Conservation (phyloP, 2,329 filamentous ascomycete species). For the Fusarium proliferatum region DNA sequence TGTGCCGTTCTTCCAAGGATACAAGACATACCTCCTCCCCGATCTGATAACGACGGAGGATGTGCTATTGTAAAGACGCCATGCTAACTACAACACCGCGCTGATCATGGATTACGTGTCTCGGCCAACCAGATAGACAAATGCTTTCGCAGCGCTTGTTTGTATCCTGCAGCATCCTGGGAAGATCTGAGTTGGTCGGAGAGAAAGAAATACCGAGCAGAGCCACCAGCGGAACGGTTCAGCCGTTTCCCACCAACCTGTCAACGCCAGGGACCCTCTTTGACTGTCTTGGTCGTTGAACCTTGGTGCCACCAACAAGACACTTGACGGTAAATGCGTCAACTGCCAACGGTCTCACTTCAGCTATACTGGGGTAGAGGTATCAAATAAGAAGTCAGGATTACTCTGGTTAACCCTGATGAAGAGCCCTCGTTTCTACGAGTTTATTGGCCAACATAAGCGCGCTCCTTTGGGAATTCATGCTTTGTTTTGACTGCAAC, state of each 20-base stretch:
- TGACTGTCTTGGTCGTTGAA: slow-evolving; percentile 10
- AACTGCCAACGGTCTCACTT: slow-evolving; percentile 32
- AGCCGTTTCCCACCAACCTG: slow-evolving; percentile 21
- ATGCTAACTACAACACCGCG: not conserved
- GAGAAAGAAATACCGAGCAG: slow-evolving; percentile 25
- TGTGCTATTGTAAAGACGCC: not conserved
- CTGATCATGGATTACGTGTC: slow-evolving; percentile 26
- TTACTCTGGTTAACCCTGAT: not conserved
- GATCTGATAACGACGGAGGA: not conserved
- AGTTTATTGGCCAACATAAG: slow-evolving; percentile 6
- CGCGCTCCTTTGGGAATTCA: not conserved
- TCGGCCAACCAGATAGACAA: slow-evolving; percentile 6
- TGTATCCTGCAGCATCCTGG: slow-evolving; percentile 7
- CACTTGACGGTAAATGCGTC: slow-evolving; percentile 4
- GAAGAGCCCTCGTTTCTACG: not conserved
- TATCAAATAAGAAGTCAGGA: not conserved
- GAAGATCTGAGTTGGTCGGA: not conserved
- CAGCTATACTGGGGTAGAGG: slow-evolving; percentile 36
- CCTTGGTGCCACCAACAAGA: slow-evolving; percentile 21
- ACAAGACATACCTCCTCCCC: not conserved
- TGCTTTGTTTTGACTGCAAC: not conserved
- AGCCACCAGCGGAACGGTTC: slow-evolving; percentile 27
- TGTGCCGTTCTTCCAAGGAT: not conserved
- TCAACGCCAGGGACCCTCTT: slow-evolving; percentile 14
- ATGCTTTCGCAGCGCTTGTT: not conserved